Evolutionary conservation across 2,329 filamentous ascomycete species (phyloP), one percentile per base, ranked within the genome.

Genomic region (Calonectria honghensis): DNA sequence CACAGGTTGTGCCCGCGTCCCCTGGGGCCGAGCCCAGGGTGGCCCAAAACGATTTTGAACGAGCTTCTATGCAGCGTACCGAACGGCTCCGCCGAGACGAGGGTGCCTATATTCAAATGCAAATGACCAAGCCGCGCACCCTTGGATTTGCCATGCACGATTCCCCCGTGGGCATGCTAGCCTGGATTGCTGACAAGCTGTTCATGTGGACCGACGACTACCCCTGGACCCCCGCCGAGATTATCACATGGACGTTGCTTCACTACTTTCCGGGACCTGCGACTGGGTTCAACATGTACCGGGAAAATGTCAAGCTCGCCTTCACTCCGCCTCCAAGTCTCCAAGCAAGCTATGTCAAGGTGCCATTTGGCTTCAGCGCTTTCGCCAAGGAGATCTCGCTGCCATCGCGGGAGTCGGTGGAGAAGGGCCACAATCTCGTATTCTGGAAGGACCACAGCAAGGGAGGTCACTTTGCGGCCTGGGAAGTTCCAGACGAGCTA

Each of bases 151-250:
- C 79, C 84, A 76, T 90, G n/a, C 32, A 51, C 4, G 94, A 96
- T 82, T 92, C 89, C 20, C 94, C 94, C 0, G 90, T 94, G 0
- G 93, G 90, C 0, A 85, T 95, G 7, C 87, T 96, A 1, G 91
- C 93, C 0, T 96, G 94, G 94, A 92, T 96, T 45, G 94, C 94
- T 78, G 95, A 96, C 84, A 96, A 96, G 83, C 85, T 96, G 68
- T 90, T 93, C 77, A 92, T 94, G 78, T 96, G 94, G 94, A 92
- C 92, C 0, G 94, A 96, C 80, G 79, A 79, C 0, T 95, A 95
- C 80, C 86, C 90, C 0, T 96, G 94, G 94, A 93, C 91, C 0
- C 92, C 94, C 75, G 93, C 95, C 66, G 94, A 96, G 85, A 89
- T 96, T 18, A 85, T 94, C 39, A 94, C 92, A 0, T 96, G 94